Conservation (phyloP, 208 protist species). For the Leishmania gerbilli region DNA sequence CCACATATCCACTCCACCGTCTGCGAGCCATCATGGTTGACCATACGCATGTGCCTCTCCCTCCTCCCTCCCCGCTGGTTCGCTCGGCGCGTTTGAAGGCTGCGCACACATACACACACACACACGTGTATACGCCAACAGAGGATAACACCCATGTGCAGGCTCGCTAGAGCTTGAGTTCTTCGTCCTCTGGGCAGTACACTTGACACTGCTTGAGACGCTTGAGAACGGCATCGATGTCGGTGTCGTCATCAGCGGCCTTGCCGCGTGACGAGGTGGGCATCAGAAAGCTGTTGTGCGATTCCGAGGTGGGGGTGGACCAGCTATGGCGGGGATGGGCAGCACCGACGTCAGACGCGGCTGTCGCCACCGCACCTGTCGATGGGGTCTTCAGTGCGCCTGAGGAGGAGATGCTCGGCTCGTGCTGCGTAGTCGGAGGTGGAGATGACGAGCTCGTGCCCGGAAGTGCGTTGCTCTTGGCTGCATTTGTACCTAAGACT, state of each 20-base stretch:
- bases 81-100: too few relatives aligned
- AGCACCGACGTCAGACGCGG: not conserved
- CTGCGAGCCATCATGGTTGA: too few relatives aligned
- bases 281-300: not conserved
- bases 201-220: slow-evolving; percentile 75
- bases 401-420: not conserved
- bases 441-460: not conserved
- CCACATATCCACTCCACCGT: too few relatives aligned
- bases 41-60: too few relatives aligned
- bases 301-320: not conserved
- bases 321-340: not conserved
- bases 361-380: not conserved
- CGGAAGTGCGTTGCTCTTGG: not conserved
- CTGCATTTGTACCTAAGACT: not conserved
- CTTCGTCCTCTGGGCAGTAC: slow-evolving; percentile 83
- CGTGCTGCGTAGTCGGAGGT: not conserved
- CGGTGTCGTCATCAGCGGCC: slow-evolving; percentile 50
- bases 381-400: not conserved
- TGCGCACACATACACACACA: not conserved
- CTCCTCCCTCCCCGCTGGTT: too few relatives aligned
- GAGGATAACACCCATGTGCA: not conserved
- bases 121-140: not conserved
- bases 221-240: slow-evolving; percentile 57
- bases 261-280: slow-evolving; percentile 19
- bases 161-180: slow-evolving; percentile 16